Percentiles rank a stretch among this genome's conserved stretches.
Evolutionary conservation across 2,329 filamentous ascomycete genomes (phyloP).

Genomic region (Waltergamsia citrina): DNA sequence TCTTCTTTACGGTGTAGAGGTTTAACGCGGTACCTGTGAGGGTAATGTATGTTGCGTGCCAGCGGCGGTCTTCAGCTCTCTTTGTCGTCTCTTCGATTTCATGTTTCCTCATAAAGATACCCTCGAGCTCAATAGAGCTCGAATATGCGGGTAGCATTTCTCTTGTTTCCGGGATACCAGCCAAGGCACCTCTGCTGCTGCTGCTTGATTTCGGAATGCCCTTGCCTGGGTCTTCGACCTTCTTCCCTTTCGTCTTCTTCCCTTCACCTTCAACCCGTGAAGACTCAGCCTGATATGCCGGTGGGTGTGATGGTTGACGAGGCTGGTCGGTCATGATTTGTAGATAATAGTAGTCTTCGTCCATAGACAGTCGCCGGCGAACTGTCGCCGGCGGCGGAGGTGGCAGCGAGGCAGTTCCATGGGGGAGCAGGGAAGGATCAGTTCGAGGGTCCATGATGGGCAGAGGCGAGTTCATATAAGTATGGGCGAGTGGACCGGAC

Average conservation of each 20-base stretch:
- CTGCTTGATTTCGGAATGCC: background rate
- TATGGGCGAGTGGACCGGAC: background rate
- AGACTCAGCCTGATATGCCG: slow-evolving; percentile 28
- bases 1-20: slow-evolving; percentile 54
- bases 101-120: slow-evolving; percentile 52
- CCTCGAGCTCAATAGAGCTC: slow-evolving; percentile 44
- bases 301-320: slow-evolving; percentile 35
- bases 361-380: slow-evolving; percentile 41
- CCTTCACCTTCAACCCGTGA: slow-evolving; percentile 1
- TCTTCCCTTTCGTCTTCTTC: background rate
- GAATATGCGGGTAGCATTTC: slow-evolving; percentile 48
- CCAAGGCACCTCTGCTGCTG: background rate
- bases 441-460: slow-evolving; percentile 22
- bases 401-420: slow-evolving; percentile 20
- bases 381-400: slow-evolving; percentile 24
- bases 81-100: slow-evolving; percentile 58
- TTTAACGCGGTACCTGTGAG: slow-evolving; percentile 61
- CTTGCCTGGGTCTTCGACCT: background rate
- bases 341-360: slow-evolving; percentile 45
- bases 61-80: slow-evolving; percentile 51
- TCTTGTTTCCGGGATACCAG: slow-evolving; percentile 17
- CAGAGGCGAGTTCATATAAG: background rate
- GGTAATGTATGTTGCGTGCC: slow-evolving; percentile 52
- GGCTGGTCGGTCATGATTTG: slow-evolving; percentile 36
- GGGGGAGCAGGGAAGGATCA: slow-evolving; percentile 9